These are phyloP conservation scores for Colletotrichum tropicale DNA, from an alignment of 2,329 filamentous ascomycete species.

Conservation along the genomic window DNA sequence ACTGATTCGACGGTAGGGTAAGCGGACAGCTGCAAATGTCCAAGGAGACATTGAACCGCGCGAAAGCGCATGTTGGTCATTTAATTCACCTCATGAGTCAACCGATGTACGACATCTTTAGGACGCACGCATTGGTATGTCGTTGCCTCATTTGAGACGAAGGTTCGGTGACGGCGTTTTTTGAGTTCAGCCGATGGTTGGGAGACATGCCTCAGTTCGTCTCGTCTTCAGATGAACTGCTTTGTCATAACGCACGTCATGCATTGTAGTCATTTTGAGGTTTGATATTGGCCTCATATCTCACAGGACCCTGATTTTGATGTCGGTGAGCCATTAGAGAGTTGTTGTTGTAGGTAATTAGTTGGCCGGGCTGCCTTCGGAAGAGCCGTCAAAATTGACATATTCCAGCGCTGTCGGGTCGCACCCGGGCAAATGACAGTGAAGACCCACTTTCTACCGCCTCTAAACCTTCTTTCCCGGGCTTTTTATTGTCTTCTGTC, in stretches of 20 bases:
- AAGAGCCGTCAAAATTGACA: not conserved
- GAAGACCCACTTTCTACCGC: not conserved
- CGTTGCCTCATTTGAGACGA: not conserved
- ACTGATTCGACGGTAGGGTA: not conserved
- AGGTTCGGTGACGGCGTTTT: not conserved
- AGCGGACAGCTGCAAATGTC: not conserved
- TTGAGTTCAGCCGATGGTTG: not conserved
- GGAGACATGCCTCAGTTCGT: not conserved
- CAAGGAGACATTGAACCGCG: not conserved
- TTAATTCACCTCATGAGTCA: not conserved
- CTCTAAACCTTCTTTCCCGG: not conserved
- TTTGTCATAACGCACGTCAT: not conserved
- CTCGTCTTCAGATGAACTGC: not conserved
- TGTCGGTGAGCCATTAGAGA: not conserved
- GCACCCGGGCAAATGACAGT: not conserved
- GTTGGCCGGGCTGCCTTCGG: not conserved
- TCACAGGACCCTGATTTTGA: not conserved
- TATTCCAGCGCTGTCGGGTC: not conserved
- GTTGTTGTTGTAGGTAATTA: not conserved
- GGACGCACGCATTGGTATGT: not conserved
- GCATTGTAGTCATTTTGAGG: not conserved
- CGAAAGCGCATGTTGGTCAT: not conserved
- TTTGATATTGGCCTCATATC: not conserved
- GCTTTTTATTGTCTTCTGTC: not conserved
- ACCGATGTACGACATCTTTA: not conserved